phyloP scores from a whole-genome alignment of 2,329 filamentous ascomycete species.

The Epichloe bromicola region DNA sequence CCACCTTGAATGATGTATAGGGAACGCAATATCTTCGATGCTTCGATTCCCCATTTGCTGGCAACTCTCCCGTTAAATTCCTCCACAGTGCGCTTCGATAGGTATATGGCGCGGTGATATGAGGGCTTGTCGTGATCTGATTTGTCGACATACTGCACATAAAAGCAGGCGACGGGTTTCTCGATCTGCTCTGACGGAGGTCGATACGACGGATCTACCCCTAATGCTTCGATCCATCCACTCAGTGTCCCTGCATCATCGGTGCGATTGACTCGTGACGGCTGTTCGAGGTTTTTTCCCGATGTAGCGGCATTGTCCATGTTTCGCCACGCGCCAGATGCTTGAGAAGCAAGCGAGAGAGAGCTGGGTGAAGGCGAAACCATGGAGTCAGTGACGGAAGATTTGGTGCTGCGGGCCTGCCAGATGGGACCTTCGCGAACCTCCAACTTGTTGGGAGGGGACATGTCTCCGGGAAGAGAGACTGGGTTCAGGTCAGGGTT shows the following conservation, averaged over 20 bases:
- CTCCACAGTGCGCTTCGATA: conserved; percentile 60
- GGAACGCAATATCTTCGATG: conserved; percentile 54
- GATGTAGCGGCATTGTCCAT: conserved; percentile 36
- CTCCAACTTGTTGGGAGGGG: conserved; percentile 43
- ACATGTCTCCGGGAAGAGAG: conserved; percentile 52
- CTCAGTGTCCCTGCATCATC: conserved; percentile 54
- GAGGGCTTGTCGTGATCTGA: conserved; percentile 39
- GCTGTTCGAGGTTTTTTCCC: conserved; percentile 37
- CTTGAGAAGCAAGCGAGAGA: conserved; percentile 46
- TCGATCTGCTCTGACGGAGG: conserved; percentile 59
- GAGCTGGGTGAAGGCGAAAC: conserved; percentile 56
- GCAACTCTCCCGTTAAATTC: conserved; percentile 64
- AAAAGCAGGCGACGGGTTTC: conserved; percentile 79
- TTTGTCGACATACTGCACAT: conserved; percentile 48
- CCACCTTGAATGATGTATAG: conserved; percentile 63
- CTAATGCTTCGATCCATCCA: conserved; percentile 82
- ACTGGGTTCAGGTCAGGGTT: conserved; percentile 72
- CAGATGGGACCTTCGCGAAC: conserved; percentile 34
- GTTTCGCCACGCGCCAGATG: conserved; percentile 42
- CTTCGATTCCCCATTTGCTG: conserved; percentile 68
- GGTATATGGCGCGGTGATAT: conserved; percentile 75
- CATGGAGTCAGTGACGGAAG: conserved; percentile 47
- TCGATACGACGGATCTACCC: conserved; percentile 75
- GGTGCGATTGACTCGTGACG: conserved; percentile 36
- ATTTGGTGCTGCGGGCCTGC: conserved; percentile 39